phyloP scores from a whole-genome alignment of 352 stramenopile species.

The Pelagophyceae sp. region DNA sequence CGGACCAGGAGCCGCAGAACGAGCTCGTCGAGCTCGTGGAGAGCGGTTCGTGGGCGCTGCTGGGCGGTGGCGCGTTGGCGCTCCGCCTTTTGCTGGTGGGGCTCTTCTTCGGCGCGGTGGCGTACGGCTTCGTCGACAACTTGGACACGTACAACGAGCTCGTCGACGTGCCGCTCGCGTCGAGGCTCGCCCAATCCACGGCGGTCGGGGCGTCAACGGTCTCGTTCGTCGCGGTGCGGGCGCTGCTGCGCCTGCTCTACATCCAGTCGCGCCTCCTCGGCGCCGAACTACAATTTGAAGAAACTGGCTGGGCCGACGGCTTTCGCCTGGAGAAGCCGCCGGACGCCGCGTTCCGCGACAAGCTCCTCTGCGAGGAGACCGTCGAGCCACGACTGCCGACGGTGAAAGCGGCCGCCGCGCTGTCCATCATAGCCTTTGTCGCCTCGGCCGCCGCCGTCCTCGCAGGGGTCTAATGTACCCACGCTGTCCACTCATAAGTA shows the following conservation, averaged over 20 bases:
- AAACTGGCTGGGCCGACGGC: conserved; percentile 15
- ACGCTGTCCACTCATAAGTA: too few species aligned
- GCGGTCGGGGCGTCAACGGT: neutral
- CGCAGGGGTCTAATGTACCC: too few species aligned
- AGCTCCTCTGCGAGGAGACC: neutral
- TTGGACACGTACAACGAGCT: conserved; percentile 11
- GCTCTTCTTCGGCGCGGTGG: neutral
- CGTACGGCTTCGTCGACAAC: conserved; percentile 1
- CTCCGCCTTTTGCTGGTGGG: neutral
- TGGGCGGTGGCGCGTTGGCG: neutral
- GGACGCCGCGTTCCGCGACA: neutral
- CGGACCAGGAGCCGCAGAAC: neutral
- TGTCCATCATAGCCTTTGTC: too few species aligned
- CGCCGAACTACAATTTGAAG: conserved; percentile 2
- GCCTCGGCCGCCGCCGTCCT: too few species aligned
- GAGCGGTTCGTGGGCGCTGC: neutral
- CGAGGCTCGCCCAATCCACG: neutral
- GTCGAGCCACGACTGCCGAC: neutral
- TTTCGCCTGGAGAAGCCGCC: neutral
- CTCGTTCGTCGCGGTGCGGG: neutral
- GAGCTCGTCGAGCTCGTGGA: conserved; percentile 5
- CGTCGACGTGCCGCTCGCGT: neutral
- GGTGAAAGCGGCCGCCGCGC: too few species aligned
- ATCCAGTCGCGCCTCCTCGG: neutral
- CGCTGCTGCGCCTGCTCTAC: neutral